Base-by-base conservation (phyloP, 2,329 filamentous ascomycete species). In the Graphilbum sp. region DNA sequence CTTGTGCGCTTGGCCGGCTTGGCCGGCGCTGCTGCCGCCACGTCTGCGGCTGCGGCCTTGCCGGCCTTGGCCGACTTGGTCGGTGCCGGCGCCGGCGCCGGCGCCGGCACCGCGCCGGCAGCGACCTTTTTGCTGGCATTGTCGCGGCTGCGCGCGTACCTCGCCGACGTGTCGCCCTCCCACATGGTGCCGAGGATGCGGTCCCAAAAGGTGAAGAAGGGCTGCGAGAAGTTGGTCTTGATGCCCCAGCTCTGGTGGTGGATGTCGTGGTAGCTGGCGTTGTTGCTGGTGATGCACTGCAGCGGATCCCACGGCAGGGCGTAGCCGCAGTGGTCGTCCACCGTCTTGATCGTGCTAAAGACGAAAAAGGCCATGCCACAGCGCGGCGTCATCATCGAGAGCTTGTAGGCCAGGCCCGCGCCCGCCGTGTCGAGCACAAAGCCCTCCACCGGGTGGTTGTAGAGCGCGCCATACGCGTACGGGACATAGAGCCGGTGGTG, bases 171-270 rank as follows among this genome's bases (percentile, higher is more conserved):
- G 41, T 66, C 75, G 36, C 83, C 84, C 42, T 70, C 74, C 77
- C 86, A 95, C 58, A 75, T 80, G 19, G 90, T 98, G 37, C 78
- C 76, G 18, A 94, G 64, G 21, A 86, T 53, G 34, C 72, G 67
- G 55, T 98, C 90, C 85, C 90, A 96, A 61, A 95, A 86, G 35
- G 82, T 95, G 61, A 96, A 95, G 62, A 87, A 92, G 3, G 84
- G 84, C 58, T 92, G 84, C 5, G 78, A 80, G 57, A 85, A 92
- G 61, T 92, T 92, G 46, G 79, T 82, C 70, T 96, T 98, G 68
- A 98, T 94, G 41, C 90, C 90, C 87, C 88, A 96, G 59, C 83
- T 92, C 61, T 98, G 90, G 61, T 98, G 90, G 60, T 98, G 90
- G 42, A 98, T 88, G 53, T 98, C 90, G 54, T 98, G 90, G 59